phyloP scores from a whole-genome alignment of 805 yeast species.

The Metschnikowia koreensis region DNA sequence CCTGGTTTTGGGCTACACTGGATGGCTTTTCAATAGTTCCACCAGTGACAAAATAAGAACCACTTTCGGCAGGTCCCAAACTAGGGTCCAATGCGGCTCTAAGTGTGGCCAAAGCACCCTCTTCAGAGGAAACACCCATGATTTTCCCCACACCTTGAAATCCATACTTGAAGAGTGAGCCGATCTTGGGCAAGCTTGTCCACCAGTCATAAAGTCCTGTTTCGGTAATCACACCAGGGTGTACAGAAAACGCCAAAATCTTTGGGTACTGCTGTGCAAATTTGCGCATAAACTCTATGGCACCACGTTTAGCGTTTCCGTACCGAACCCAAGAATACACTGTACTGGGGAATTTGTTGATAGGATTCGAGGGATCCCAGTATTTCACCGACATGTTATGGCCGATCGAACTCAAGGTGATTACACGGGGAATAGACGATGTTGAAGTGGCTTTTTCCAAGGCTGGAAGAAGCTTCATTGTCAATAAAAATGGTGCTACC shows the following conservation, averaged over 20 bases:
- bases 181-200: conserved; percentile 26
- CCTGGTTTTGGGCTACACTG: conserved; percentile 23
- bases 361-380: conserved; percentile 24
- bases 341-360: conserved; percentile 27
- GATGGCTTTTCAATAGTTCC: conserved; percentile 27
- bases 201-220: conserved; percentile 34
- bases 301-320: conserved; percentile 34
- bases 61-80: conserved; percentile 25
- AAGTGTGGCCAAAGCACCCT: conserved; percentile 35
- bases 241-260: conserved; percentile 34
- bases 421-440: conserved; percentile 27
- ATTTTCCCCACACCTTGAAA: conserved; percentile 17
- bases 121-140: conserved; percentile 32
- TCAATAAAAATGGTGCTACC: conserved; percentile 35
- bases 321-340: conserved; percentile 34
- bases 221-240: conserved; percentile 38
- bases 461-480: conserved; percentile 28
- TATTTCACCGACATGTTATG: conserved; percentile 27
- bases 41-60: conserved; percentile 32
- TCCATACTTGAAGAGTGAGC: conserved; percentile 18
- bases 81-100: conserved; percentile 32
- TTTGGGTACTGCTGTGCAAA: conserved; percentile 29
- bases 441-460: conserved; percentile 21
- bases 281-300: conserved; percentile 29
- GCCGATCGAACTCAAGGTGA: conserved; percentile 33